Conservation (phyloP, 306 rosid genomes). For the Aeschynomene evenia region DNA sequence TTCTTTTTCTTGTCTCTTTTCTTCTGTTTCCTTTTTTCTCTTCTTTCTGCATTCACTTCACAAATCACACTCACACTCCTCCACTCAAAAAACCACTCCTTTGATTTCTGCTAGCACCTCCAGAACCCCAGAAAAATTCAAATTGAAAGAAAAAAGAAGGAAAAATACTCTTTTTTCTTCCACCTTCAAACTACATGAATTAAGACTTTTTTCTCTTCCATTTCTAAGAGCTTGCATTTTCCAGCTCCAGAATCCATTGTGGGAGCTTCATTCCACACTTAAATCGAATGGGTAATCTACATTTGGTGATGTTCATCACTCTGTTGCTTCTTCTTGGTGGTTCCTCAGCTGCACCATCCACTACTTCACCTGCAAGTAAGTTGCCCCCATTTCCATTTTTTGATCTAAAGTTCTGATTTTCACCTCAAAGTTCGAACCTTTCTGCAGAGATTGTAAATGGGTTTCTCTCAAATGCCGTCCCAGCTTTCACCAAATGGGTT, state of each 20-base stretch:
- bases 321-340: slow-evolving; percentile 43
- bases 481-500: slow-evolving; percentile 65
- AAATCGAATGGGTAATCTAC: slow-evolving; percentile 51
- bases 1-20: slow-evolving; percentile 40
- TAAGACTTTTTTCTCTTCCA: slow-evolving; percentile 40
- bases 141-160: neutral
- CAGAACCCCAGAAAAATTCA: neutral
- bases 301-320: slow-evolving; percentile 38
- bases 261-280: slow-evolving; percentile 17
- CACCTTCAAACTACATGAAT: slow-evolving; percentile 17
- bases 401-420: neutral
- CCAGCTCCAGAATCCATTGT: neutral
- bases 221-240: slow-evolving; percentile 35
- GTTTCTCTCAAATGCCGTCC: slow-evolving; percentile 61
- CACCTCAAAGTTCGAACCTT: slow-evolving; percentile 22
- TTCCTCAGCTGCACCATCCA: slow-evolving; percentile 51
- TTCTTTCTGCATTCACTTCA: neutral
- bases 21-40: neutral
- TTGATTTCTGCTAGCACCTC: neutral
- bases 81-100: slow-evolving; percentile 23
- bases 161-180: neutral
- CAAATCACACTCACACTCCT: neutral
- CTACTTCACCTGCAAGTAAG: slow-evolving; percentile 67
- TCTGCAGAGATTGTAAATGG: slow-evolving; percentile 67
- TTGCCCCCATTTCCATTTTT: neutral